These are phyloP conservation scores for Paulownia fortunei DNA, from an alignment of 257 asterid species.

Conservation along the genomic window DNA sequence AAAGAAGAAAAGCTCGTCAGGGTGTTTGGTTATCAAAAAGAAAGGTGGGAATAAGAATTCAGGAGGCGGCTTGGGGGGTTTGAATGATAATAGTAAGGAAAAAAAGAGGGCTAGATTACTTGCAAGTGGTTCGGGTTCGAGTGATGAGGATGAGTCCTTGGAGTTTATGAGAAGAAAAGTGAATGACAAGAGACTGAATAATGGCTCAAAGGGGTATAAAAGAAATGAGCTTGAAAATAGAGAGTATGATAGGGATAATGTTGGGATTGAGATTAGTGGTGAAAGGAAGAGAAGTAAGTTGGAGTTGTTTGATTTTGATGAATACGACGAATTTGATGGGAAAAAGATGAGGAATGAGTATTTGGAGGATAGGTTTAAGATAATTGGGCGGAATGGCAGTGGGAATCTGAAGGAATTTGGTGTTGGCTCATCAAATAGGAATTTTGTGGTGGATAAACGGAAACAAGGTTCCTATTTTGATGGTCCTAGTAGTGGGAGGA, in stretches of 20 bases:
- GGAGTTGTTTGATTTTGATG: conserved; percentile 90
- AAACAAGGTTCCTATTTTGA: conserved; percentile 50
- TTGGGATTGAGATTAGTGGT: conserved; percentile 45
- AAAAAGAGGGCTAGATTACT: conserved; percentile 61
- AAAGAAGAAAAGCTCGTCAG: conserved; percentile 86
- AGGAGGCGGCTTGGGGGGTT: conserved; percentile 45
- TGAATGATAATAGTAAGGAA: conserved; percentile 47
- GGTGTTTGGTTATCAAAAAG: conserved; percentile 84
- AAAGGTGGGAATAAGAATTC: conserved; percentile 44
- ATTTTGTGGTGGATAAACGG: conserved; percentile 53
- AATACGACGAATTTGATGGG: conserved; percentile 77
- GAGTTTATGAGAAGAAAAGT: conserved; percentile 68
- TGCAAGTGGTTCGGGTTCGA: conserved; percentile 58
- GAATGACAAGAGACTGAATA: conserved; percentile 50
- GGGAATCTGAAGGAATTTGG: conserved; percentile 49
- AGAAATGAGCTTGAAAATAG: conserved; percentile 45
- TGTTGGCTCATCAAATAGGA: conserved; percentile 49
- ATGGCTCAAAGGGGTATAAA: conserved; percentile 46
- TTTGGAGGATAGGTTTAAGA: conserved; percentile 42
- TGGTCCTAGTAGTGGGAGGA: conserved; percentile 58
- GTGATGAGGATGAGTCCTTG: conserved; percentile 76
- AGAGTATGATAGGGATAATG: conserved; percentile 48
- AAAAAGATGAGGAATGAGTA: conserved; percentile 57
- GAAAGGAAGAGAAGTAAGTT: conserved; percentile 70
- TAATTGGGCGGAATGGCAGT: conserved; percentile 39